Evolutionary conservation across 2,329 filamentous ascomycete genomes (phyloP).

Genomic region (Cordyceps fumosorosea): DNA sequence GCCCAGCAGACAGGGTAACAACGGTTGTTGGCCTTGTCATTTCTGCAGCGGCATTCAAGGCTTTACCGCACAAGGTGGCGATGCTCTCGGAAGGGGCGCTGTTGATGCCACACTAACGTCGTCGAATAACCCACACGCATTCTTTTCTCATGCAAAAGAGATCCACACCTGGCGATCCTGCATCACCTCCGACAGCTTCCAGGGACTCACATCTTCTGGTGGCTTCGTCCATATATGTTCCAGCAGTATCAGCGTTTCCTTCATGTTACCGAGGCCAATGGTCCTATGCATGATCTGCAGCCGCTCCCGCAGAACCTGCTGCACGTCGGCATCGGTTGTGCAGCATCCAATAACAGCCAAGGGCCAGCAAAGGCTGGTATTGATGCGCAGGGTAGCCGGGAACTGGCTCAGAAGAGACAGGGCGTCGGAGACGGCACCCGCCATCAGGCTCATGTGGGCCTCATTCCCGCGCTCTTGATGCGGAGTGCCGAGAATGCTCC

Average conservation of each 20-base stretch:
- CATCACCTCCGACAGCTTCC: constrained; percentile 40
- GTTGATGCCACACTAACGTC: constrained; percentile 62
- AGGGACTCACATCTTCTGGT: constrained; percentile 28
- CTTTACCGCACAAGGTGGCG: constrained; percentile 70
- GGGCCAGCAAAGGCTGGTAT: constrained; percentile 35
- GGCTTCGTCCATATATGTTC: constrained; percentile 36
- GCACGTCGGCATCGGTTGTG: constrained; percentile 27
- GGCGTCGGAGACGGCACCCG: constrained; percentile 25
- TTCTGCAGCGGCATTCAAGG: constrained; percentile 68
- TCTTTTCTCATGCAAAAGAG: constrained; percentile 34
- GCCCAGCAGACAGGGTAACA: constrained; percentile 71
- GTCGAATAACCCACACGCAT: neutral
- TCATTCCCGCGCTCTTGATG: constrained; percentile 16
- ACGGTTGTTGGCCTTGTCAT: constrained; percentile 85
- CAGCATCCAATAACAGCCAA: constrained; percentile 33
- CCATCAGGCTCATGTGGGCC: constrained; percentile 22
- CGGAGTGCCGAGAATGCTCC: constrained; percentile 27
- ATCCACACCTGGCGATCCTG: constrained; percentile 41
- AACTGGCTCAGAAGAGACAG: constrained; percentile 26
- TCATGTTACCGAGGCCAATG: constrained; percentile 40
- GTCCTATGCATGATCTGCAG: constrained; percentile 27
- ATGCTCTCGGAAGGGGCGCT: constrained; percentile 77
- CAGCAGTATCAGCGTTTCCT: constrained; percentile 33
- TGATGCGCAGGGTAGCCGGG: constrained; percentile 27
- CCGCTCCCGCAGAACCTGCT: constrained; percentile 28